Evolutionary conservation across 169 alveolate genomes (phyloP).

Genomic region (Babesia bovis): DNA sequence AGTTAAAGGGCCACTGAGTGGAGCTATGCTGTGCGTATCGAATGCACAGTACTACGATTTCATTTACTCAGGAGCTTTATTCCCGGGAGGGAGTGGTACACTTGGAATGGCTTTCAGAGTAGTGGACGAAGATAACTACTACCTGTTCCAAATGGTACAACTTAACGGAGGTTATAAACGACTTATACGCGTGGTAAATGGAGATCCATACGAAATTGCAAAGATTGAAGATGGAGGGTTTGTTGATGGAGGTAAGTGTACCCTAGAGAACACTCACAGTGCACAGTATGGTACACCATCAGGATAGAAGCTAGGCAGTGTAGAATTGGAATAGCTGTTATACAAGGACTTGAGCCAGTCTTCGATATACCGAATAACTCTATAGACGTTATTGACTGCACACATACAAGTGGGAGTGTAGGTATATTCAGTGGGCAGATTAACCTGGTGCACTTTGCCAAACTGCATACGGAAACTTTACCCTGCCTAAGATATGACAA

Average conservation of each 20-base stretch:
- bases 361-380: constrained; percentile 70
- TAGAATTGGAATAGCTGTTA: constrained; percentile 54
- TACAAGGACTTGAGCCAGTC: constrained; percentile 64
- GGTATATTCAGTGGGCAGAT: constrained; percentile 80
- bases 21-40: constrained; percentile 31
- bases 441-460: constrained; percentile 71
- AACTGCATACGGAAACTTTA: constrained; percentile 74
- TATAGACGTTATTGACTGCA: constrained; percentile 77
- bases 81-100: constrained; percentile 66
- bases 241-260: constrained; percentile 48
- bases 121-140: constrained; percentile 55
- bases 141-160: constrained; percentile 62
- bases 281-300: constrained; percentile 79
- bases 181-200: constrained; percentile 80
- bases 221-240: constrained; percentile 73
- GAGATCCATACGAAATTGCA: constrained; percentile 82
- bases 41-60: constrained; percentile 58
- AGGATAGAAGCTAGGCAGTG: constrained; percentile 76
- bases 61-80: constrained; percentile 56
- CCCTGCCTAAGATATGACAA: constrained; percentile 74
- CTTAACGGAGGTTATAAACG: constrained; percentile 80
- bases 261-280: neutral
- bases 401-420: constrained; percentile 76
- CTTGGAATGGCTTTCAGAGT: constrained; percentile 64
- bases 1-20: constrained; percentile 49